These are phyloP conservation scores for Ogataea naganishii DNA, from an alignment of 805 yeast genomes.

Conservation along the genomic window DNA sequence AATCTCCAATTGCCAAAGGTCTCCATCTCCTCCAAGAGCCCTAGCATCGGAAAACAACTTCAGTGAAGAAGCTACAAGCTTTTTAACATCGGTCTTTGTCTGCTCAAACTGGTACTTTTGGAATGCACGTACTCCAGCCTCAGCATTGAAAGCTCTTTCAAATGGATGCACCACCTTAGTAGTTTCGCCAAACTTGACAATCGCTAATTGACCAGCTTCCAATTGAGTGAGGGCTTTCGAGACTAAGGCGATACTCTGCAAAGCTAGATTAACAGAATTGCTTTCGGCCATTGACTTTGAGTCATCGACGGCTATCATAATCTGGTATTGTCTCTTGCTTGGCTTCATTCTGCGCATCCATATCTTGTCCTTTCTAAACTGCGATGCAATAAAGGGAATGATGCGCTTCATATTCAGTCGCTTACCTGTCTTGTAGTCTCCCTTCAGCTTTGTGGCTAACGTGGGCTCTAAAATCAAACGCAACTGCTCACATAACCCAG, in stretches of 20 bases:
- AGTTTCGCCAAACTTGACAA: conserved; percentile 83
- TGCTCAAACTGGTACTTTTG: conserved; percentile 89
- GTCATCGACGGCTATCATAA: conserved; percentile 95
- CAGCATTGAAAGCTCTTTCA: conserved; percentile 74
- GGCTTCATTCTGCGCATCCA: conserved; percentile 98
- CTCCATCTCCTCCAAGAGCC: conserved; percentile 34
- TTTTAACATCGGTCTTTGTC: conserved; percentile 73
- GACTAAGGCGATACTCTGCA: conserved; percentile 88
- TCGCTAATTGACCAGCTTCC: conserved; percentile 88
- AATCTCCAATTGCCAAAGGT: conserved; percentile 89
- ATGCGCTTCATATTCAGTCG: conserved; percentile 95
- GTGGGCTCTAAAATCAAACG: conserved; percentile 93
- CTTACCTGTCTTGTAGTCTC: conserved; percentile 97
- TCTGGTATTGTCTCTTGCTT: conserved; percentile 92
- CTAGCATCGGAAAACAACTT: conserved; percentile 57
- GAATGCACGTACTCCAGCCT: conserved; percentile 76
- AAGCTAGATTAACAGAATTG: conserved; percentile 81
- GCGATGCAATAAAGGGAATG: conserved; percentile 95
- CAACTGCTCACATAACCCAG: conserved; percentile 85
- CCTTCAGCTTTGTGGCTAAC: conserved; percentile 85
- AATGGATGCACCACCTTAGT: conserved; percentile 85
- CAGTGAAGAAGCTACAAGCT: conserved; percentile 64
- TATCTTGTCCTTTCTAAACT: conserved; percentile 93
- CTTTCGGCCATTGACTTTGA: conserved; percentile 97
- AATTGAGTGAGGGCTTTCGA: conserved; percentile 88